phyloP scores from a whole-genome alignment of 1,284 basidiomycete genomes.

The Pisolithus thermaeus region DNA sequence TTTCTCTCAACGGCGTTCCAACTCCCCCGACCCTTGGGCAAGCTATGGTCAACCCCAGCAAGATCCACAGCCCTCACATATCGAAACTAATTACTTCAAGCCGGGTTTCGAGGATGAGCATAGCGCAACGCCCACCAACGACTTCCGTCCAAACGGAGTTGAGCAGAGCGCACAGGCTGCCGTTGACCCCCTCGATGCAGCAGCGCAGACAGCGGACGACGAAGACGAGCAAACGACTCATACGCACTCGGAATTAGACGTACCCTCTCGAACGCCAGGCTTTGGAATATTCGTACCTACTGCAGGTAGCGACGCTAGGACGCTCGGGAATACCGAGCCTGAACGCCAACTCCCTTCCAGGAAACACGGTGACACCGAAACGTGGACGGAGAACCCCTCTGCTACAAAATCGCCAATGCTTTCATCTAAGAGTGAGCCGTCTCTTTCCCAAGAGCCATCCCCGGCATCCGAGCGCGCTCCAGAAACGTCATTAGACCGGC shows the following conservation, averaged over 20 bases:
- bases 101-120: constrained; percentile 31
- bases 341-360: constrained; percentile 2
- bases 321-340: constrained; percentile 12
- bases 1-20: constrained; percentile 53
- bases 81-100: constrained; percentile 27
- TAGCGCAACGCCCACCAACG: constrained; percentile 20
- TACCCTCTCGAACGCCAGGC: constrained; percentile 20
- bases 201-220: constrained; percentile 29
- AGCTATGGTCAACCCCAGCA: constrained; percentile 32
- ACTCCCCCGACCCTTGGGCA: constrained; percentile 75
- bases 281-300: constrained; percentile 21
- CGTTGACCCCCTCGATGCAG: constrained; percentile 42
- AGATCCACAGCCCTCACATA: constrained; percentile 12
- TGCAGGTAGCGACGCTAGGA: constrained; percentile 12
- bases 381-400: background rate
- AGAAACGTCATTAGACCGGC: constrained; percentile 51
- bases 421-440: constrained; percentile 1
- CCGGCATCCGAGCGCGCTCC: background rate
- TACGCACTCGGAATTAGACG: constrained; percentile 8
- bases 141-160: constrained; percentile 14
- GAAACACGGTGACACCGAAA: constrained; percentile 7
- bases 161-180: constrained; percentile 14
- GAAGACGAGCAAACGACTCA: constrained; percentile 33
- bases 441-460: constrained; percentile 19
- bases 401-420: background rate